These are phyloP conservation scores for Alternaria consortialis DNA, from an alignment of 2,329 filamentous ascomycete genomes.

Conservation along the genomic window DNA sequence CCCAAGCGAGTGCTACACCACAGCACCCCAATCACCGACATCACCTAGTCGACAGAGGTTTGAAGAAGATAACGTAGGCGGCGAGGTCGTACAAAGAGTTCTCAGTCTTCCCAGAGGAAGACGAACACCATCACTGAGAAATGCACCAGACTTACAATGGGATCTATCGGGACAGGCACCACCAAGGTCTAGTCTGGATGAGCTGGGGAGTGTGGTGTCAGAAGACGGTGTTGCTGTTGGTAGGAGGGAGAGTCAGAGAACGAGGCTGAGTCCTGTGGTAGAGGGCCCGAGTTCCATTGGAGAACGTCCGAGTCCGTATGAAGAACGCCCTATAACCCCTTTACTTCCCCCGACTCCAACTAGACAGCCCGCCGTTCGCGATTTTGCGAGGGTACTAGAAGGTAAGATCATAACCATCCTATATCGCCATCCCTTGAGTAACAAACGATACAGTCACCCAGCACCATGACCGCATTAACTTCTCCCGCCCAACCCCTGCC, in stretches of 20 bases:
- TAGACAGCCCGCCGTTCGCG: background rate
- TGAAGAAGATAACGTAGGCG: background rate
- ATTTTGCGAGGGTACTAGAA: background rate
- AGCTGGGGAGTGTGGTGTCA: background rate
- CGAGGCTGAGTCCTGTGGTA: background rate
- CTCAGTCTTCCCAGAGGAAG: slow-evolving; percentile 1
- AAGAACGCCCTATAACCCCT: background rate
- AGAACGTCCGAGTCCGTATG: background rate
- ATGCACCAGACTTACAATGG: slow-evolving; percentile 7
- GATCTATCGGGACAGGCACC: background rate
- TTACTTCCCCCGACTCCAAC: background rate
- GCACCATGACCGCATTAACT: background rate
- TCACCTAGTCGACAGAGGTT: background rate
- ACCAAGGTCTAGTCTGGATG: background rate
- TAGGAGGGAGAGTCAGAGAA: background rate
- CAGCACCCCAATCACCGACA: background rate
- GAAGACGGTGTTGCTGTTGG: background rate
- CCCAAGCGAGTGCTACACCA: too few species aligned
- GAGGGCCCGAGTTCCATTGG: background rate
- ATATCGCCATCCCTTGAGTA: background rate
- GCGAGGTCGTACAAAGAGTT: background rate
- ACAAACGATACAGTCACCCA: background rate
- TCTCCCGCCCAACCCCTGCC: background rate
- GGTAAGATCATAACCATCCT: background rate
- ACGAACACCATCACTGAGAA: slow-evolving; percentile 7